Evolutionary conservation across 2,329 filamentous ascomycete species (phyloP).

Genomic region (Trichoderma sp.): DNA sequence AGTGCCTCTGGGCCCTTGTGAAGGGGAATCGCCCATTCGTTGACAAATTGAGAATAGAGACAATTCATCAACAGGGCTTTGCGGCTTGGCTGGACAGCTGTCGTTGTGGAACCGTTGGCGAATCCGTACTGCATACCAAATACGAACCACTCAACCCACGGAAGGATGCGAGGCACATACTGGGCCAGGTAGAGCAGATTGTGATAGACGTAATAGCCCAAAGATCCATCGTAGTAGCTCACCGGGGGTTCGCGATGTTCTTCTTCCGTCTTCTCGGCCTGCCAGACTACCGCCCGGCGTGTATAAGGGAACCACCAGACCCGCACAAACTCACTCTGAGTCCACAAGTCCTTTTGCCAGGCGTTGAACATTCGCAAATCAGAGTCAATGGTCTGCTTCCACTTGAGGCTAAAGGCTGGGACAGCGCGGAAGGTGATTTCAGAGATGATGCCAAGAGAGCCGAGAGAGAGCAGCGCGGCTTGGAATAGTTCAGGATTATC

Average conservation of each 20-base stretch:
- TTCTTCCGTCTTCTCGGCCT: constrained; percentile 74
- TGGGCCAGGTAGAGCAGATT: constrained; percentile 81
- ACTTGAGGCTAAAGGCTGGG: constrained; percentile 79
- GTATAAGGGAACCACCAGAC: constrained; percentile 99
- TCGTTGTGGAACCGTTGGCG: constrained; percentile 63
- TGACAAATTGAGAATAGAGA: constrained; percentile 96
- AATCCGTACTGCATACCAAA: constrained; percentile 99
- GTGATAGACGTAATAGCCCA: constrained; percentile 91
- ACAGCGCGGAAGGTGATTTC: constrained; percentile 85
- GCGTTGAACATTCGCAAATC: constrained; percentile 67
- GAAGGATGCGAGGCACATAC: constrained; percentile 75
- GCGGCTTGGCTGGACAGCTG: constrained; percentile 78
- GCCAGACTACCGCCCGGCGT: constrained; percentile 84
- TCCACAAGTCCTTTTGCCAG: constrained; percentile 80
- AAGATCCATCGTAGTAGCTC: constrained; percentile 76
- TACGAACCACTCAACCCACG: constrained; percentile 92
- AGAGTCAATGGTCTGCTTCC: constrained; percentile 76
- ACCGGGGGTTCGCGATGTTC: constrained; percentile 58
- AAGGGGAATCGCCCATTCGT: constrained; percentile 95
- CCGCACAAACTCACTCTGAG: constrained; percentile 80
- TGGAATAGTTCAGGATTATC: constrained; percentile 80
- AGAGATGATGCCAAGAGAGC: constrained; percentile 85
- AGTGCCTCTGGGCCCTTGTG: constrained; percentile 85
- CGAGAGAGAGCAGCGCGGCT: constrained; percentile 82
- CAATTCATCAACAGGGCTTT: constrained; percentile 93